Conservation (phyloP, 2,329 filamentous ascomycete genomes). For the Diaporthe vaccinii region DNA sequence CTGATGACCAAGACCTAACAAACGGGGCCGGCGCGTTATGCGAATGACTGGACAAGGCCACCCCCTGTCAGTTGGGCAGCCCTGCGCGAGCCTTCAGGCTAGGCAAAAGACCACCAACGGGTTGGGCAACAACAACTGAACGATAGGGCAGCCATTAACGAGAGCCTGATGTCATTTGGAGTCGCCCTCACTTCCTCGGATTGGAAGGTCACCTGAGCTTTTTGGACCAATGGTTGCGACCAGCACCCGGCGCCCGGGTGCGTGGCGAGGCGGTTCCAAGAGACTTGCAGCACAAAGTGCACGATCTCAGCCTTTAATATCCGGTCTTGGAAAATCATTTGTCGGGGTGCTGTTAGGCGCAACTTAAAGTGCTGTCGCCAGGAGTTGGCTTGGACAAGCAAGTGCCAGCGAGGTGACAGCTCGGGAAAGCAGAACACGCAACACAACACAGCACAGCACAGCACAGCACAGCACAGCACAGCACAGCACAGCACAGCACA, state of each 20-base stretch:
- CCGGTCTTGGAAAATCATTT: constrained; percentile 3
- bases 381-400: not conserved
- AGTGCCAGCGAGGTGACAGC: constrained; percentile 13
- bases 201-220: constrained; percentile 20
- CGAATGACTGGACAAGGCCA: constrained; percentile 23
- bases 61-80: constrained; percentile 35
- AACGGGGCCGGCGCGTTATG: constrained; percentile 5
- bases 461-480: not conserved
- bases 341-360: constrained; percentile 9
- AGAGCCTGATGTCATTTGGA: constrained; percentile 12
- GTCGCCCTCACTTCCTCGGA: not conserved
- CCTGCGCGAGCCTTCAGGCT: constrained; percentile 2
- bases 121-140: constrained; percentile 33
- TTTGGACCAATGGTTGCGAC: constrained; percentile 5
- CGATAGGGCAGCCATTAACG: constrained; percentile 30
- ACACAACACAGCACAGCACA: not conserved
- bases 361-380: not conserved
- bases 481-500: not conserved
- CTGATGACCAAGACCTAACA: constrained; percentile 18
- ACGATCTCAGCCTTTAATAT: constrained; percentile 13
- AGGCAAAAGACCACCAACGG: constrained; percentile 5
- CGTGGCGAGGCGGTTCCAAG: not conserved
- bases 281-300: constrained; percentile 5
- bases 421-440: not conserved
- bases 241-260: constrained; percentile 17